Base-by-base conservation (phyloP, 164 flowering plant species). In the Piper longum region DNA sequence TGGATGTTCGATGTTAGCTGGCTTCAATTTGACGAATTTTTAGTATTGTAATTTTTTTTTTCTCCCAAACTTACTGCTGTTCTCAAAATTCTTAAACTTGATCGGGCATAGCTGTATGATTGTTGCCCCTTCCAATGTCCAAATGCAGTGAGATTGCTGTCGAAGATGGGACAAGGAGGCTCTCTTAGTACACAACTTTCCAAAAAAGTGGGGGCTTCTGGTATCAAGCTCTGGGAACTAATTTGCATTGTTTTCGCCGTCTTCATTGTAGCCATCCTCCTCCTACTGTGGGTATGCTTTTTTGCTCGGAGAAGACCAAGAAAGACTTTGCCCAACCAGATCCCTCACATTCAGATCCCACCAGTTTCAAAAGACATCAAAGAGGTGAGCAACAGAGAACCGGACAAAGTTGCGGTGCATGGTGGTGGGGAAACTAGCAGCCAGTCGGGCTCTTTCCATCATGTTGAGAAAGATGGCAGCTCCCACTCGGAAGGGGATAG, bases 211-310 rank as follows among this genome's bases (percentile, higher is more conserved):
- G 61, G 59, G 45, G 62, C 79, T 5, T 70, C 88, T 65, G 78
- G 87, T 64, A 73, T 89, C 56, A 81, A 77, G 78, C 77, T 87
- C 61, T 89, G 96, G 96, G 88, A 74, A 56, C 59, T 87, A 43
- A 77, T 84, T 7, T 84, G 82, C 54, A 70, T 85, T 48, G 59
- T 67, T 57, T 77, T 88, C n/a, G 84, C 76, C 44, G 59, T 82
- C 64, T 82, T 75, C 61, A 76, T 84, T 57, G 76, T 81, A 14
- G 59, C 79, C 3, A 73, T 87, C 57, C 84, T 89, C 19, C 62
- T 69, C 62, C 62, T 80, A 64, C 69, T 82, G 39, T 80, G 79
- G 43, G 8, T 85, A 6, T 90, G 85, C 74, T 80, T 85, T 43
- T 77, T 77, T 36, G 75, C 80, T 12, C 69, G 86, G 63, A 86